Percentiles rank a stretch among this genome's conserved stretches.
Conservation (phyloP, 1,284 basidiomycete genomes). For the Waitea zeae region DNA sequence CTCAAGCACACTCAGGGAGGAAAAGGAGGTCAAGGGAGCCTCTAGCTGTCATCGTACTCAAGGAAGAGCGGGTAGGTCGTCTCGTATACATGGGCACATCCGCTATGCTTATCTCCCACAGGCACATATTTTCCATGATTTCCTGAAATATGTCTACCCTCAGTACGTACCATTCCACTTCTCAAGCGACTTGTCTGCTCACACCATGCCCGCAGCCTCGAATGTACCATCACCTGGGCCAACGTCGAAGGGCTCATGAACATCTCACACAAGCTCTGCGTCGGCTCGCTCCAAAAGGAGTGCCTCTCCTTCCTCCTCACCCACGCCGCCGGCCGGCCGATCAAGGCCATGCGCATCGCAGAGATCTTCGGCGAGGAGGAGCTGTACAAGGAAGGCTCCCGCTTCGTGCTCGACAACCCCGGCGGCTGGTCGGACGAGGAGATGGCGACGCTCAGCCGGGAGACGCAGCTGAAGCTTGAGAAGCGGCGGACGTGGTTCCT, state of each 20-base stretch:
- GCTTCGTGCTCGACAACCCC: constrained; percentile 83
- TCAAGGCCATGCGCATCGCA: constrained; percentile 81
- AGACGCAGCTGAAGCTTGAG: constrained; percentile 76
- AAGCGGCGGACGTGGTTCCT: constrained; percentile 90
- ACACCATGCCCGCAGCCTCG: constrained; percentile 29
- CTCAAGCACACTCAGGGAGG: too few species aligned
- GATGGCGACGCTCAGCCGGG: constrained; percentile 57
- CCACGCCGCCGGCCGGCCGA: constrained; percentile 78
- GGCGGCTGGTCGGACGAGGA: constrained; percentile 75
- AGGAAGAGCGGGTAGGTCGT: constrained; percentile 53
- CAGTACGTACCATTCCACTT: constrained; percentile 25
- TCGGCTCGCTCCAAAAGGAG: constrained; percentile 61
- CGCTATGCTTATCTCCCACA: constrained; percentile 10
- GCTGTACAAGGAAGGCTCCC: constrained; percentile 74
- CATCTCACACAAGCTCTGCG: constrained; percentile 72
- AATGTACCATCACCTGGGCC: constrained; percentile 86
- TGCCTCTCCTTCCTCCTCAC: constrained; percentile 79
- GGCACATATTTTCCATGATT: constrained; percentile 73
- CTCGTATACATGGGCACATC: not conserved
- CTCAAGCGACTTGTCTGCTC: not conserved
- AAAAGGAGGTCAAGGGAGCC: too few species aligned
- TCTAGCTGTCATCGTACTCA: constrained; percentile 58
- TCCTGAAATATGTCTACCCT: constrained; percentile 74
- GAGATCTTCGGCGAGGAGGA: constrained; percentile 79
- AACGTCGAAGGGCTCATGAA: constrained; percentile 83